Evolutionary conservation across 108 stramenopile genomes (phyloP), one percentile per base, ranked within the genome.

Genomic region (Aureococcus anophagefferens): DNA sequence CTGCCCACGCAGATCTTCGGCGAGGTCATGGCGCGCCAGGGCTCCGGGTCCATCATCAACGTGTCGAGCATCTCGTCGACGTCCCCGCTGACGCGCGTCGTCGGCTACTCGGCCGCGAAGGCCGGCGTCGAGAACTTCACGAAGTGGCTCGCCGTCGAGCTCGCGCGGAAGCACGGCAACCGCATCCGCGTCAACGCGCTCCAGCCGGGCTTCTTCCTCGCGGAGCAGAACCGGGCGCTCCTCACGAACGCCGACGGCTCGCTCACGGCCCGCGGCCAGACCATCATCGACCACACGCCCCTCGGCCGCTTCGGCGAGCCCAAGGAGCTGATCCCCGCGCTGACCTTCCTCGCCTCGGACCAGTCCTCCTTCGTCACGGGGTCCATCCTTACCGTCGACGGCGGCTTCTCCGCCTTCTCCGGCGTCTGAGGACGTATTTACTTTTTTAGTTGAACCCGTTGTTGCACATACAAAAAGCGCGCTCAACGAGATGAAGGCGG

Each of bases 161-260:
- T 70, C 31, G 70, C 70, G 5, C 5, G 30, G 18, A 70, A 70
- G 59, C 30, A 59, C 33, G 70, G 62, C 33, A 13, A 4, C 16
- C 30, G 30, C 31, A 30, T 70, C 30, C 70, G 70, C 30, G 70
- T 70, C 30, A 70, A 70, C 62, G 70, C 70, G 21, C 17, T 70
- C 17, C 30, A 46, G 7, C 70, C 70, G 7, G 70, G 70, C 18
- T 70, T 70, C 45, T 70, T 70, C 31, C 25, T 70, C 15, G 70
- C 51, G 17, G 70, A 70, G 70, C 70, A 70, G 35, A 70, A 70
- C 33, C 70, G 70, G 25, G 70, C 70, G 5, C 33, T 70, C 13
- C 70, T 70, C 28, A 63, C 62, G n/a, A 70, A 70, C 70, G 5
- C 33, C 25, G 70, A 70, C 62, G 70, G 70, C 18, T 70, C 70